Evolutionary conservation across 176 grass and related monocot species (phyloP), one percentile per base, ranked within the genome.

Genomic region (Pharus latifolius): DNA sequence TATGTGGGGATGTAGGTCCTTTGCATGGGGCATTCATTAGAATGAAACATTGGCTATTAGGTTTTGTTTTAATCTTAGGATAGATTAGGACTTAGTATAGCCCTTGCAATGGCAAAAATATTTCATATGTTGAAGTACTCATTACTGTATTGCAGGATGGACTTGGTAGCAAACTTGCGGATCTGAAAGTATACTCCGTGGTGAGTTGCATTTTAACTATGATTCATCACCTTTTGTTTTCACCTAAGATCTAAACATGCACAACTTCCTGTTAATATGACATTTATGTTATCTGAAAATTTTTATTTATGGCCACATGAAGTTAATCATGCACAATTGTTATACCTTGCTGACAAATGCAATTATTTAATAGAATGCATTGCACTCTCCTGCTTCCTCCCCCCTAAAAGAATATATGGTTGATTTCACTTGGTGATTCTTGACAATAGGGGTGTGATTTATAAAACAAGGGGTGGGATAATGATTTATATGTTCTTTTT

Each of bases 151-250:
- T 84, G 31, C 56, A 85, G 83, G 77, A 85, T 15, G 83, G 77
- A 9, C 3, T 85, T 1, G 47, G 15, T 8, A 64, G 2, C 42
- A 85, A 41, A 56, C 31, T 85, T 0, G 32, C 18, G 13, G 11
- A 9, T 25, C 77, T 85, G 3, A 80, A 85, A 43, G 75, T 85
- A 70, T 85, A 4, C 65, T 85, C 83, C 7, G 71, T 85, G 1
- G 77, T 80, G 70, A 49, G 48, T 24, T 56, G 13, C 7, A 17
- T 4, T 6, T 74, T 0, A 49, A 40, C 1, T 53, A 3, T 31
- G 20, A 20, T 53, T 67, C 19, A 28, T 35, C 23, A 1, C 17
- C n/a, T 52, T n/a, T 17, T 30, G 0, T 74, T 14, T 10, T 70
- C 6, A 11, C 10, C 50, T 56, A 37, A 15, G 0, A 17, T 29